Base-by-base conservation (phyloP, 257 asterid species). In the Cruciata laevipes region DNA sequence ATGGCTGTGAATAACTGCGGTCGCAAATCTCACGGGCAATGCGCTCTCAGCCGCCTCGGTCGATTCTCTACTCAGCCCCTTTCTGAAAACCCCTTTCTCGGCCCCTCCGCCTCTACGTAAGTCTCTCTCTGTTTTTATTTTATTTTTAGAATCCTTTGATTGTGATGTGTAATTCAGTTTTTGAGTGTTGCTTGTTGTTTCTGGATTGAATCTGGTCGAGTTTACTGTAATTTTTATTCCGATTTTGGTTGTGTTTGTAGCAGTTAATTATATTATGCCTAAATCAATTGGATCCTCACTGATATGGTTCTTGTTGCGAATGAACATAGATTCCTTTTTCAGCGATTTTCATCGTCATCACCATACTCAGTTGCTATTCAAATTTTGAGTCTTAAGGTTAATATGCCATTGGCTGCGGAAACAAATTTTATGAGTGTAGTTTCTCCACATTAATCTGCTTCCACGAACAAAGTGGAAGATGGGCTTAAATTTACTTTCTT, bases 71-170 rank as follows among this genome's bases (percentile, higher is more conserved):
- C 67, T 78, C 97, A 88, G 83, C 91, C 93, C 51, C 86, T 91
- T 58, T 68, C 78, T 17, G 98, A 91, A 76, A 91, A 91, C 67
- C 95, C 96, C 18, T 72, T 91, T 23, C 91, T 89, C 18, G 98
- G 98, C 16, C 98, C 98, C n/a, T 91, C 98, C 1, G 85, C 95
- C 71, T 91, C 98, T 70, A 77, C 91, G 98, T 89, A 65, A 79
- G 91, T 79, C 53, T 47, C 20, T 21, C 16, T 47, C 4, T 4
- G 2, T 4, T 7, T 7, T 33, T 33, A 2, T 4, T 33, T 7
- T 33, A 0, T 4, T 33, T 33, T 4, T 33, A 0, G 55, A 47
- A 47, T 20, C 55, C 32, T 58, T 58, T 30, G 0, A 59, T 32
- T 27, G 10, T 59, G 37, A 58, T 59, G 63, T 16, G 18, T 30